Base-by-base conservation (phyloP, 257 asterid species). In the Petunia axillaris region DNA sequence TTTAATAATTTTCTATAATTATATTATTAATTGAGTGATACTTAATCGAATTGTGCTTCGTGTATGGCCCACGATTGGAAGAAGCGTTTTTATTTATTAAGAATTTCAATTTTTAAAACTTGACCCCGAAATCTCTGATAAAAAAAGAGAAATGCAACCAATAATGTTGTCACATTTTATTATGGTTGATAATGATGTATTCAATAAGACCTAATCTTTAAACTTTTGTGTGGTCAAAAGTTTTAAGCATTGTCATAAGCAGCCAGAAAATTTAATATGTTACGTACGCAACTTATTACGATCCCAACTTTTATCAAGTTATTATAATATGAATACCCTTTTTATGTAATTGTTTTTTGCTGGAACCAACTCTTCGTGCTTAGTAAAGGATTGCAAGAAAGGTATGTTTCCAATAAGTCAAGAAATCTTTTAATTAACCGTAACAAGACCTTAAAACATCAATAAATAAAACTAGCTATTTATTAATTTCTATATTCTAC, bases 331-430 rank as follows among this genome's bases (percentile, higher is more conserved):
- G 76, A 68, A 68, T 43, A 62, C 35, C 64, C 38, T 36, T 36
- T 36, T 9, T 62, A 36, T 15, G 25, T 43, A 52, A 6, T 44
- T 8, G 25, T 44, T 44, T 68, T 53, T n/a, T 16, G 58, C 76
- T 68, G 57, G 76, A 44, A 25, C 76, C 40, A 68, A 44, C 76
- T 68, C 76, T 68, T 68, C 57, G 8, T 68, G 43, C 57, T 4
- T 68, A 0, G 25, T 2, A 3, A 37, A 8, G 44, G 16, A 10
- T 37, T 2, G 46, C 70, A 37, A 64, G 4, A n/a, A 43, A 68
- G 5, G 38, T 8, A 39, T 15, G 36, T 43, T n/a, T 68, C 55
- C 8, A 8, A 68, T 8, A 44, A 68, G 9, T 44, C 40, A 44
- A 65, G 2, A 8, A 68, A 44, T 16, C 16, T 16, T 44, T 44